Percentiles rank a stretch among this genome's conserved stretches.
phyloP scores from a whole-genome alignment of 305 asterid species.

The Fraxinus greggii region DNA sequence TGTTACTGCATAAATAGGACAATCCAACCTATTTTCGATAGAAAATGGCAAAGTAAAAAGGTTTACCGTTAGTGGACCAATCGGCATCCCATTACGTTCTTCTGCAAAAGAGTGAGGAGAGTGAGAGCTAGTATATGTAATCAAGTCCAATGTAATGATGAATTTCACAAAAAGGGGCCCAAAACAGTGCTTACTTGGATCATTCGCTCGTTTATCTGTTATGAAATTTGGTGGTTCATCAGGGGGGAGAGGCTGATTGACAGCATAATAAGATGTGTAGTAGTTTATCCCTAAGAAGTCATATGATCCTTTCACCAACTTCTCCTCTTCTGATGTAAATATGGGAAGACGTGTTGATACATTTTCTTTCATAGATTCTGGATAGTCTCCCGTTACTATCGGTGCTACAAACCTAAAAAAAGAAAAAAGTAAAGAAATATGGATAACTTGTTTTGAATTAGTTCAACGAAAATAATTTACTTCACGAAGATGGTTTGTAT shows the following conservation, averaged over 20 bases:
- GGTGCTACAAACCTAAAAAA: neutral
- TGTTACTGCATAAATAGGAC: neutral
- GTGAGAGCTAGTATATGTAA: neutral
- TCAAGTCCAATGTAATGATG: neutral
- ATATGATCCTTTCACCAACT: neutral
- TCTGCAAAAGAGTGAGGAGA: slow-evolving; percentile 17
- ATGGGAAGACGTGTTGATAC: neutral
- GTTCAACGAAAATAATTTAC: no score
- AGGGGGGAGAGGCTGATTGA: slow-evolving; percentile 25
- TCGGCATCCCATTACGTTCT: slow-evolving; percentile 40
- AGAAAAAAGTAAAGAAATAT: no score
- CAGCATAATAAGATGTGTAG: slow-evolving; percentile 47
- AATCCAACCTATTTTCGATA: neutral
- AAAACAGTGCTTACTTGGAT: slow-evolving; percentile 22
- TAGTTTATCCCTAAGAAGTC: slow-evolving; percentile 41
- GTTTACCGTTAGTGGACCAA: slow-evolving; percentile 39
- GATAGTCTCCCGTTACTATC: neutral
- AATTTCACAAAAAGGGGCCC: neutral
- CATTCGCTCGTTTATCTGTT: slow-evolving; percentile 28
- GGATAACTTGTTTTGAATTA: no score
- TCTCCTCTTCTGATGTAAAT: neutral
- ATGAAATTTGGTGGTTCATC: slow-evolving; percentile 26
- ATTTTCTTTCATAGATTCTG: neutral
- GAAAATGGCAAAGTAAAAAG: neutral
- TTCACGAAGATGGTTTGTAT: neutral